Base-by-base conservation (phyloP, 257 asterid species). In the Penstemon newberryi region DNA sequence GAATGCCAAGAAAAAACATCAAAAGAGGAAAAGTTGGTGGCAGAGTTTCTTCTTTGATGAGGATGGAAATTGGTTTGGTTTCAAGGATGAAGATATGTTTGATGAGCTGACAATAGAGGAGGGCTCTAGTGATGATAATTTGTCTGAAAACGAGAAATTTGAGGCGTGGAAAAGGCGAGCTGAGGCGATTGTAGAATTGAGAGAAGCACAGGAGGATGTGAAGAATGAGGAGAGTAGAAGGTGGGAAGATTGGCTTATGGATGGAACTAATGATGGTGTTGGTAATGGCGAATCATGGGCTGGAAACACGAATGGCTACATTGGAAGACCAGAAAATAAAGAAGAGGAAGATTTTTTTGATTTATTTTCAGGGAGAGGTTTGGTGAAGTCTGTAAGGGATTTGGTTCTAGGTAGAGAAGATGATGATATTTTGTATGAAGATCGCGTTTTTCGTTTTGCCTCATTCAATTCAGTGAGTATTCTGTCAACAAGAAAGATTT, bases 211-310 rank as follows among this genome's bases (percentile, higher is more conserved):
- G 61, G 85, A 84, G 65, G 97, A 80, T 77, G 80, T 74, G 15
- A 89, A 77, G 89, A 90, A 90, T 67, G 96, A 91, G 85, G 96
- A 89, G 83, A 81, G 80, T 59, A 85, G 85, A 78, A 89, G 75
- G 80, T 94, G 99, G 99, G 99, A 94, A 77, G 97, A 94, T 56
- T 94, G 99, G 97, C 83, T 94, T 69, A 85, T 82, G 50, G 92
- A 90, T 72, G 86, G 33, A 25, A 25, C 33, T 25, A 25, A 25
- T 25, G 33, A 25, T 25, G 33, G 2, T 25, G 33, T 25, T 25
- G 33, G 33, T 25, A 25, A 25, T 2, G 2, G 77, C 51, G 58
- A 78, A 12, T 82, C 96, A 0, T 92, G 96, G 98, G 63, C 72
- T 67, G 80, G 79, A 58, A 75, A 79, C 56, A 65, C 85, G 5